phyloP scores from a whole-genome alignment of 2,329 filamentous ascomycete species.

The Microdochium nivale region DNA sequence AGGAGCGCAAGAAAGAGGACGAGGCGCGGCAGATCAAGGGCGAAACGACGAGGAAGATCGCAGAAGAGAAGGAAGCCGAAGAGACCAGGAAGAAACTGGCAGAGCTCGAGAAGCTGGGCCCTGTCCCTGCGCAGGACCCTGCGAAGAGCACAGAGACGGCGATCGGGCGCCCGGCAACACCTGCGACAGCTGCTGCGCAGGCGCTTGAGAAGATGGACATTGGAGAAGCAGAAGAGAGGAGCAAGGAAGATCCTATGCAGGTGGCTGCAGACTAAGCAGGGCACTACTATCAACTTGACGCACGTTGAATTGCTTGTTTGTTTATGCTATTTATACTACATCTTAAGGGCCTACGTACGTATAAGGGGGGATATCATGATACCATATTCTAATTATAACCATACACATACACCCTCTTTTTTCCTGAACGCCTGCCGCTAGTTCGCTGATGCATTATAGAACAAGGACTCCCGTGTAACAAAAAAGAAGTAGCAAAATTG shows the following conservation, averaged over 20 bases:
- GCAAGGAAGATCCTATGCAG: slow-evolving; percentile 14
- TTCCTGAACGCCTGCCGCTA: not conserved
- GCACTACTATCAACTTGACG: not conserved
- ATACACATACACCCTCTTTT: not conserved
- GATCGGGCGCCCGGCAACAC: slow-evolving; percentile 17
- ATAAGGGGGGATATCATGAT: not conserved
- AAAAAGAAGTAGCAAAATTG: not conserved
- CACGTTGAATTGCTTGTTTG: not conserved
- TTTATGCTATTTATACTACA: not conserved
- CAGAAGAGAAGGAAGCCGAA: slow-evolving; percentile 35
- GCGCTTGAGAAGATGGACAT: slow-evolving; percentile 29
- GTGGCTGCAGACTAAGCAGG: slow-evolving; percentile 5
- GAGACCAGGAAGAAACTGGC: slow-evolving; percentile 40
- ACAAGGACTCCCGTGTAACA: not conserved
- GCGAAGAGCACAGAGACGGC: slow-evolving; percentile 15
- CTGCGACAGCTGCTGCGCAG: slow-evolving; percentile 20
- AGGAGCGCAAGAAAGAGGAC: slow-evolving; percentile 45
- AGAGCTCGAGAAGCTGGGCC: slow-evolving; percentile 30
- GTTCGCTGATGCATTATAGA: not conserved
- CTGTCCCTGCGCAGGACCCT: slow-evolving; percentile 25
- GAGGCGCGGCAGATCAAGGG: slow-evolving; percentile 15
- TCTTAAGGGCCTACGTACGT: not conserved
- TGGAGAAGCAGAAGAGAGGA: not conserved
- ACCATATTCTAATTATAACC: not conserved
- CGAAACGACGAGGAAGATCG: slow-evolving; percentile 30